phyloP scores from a whole-genome alignment of 1,139 yeast species.

The Taphrina flavorubra region DNA sequence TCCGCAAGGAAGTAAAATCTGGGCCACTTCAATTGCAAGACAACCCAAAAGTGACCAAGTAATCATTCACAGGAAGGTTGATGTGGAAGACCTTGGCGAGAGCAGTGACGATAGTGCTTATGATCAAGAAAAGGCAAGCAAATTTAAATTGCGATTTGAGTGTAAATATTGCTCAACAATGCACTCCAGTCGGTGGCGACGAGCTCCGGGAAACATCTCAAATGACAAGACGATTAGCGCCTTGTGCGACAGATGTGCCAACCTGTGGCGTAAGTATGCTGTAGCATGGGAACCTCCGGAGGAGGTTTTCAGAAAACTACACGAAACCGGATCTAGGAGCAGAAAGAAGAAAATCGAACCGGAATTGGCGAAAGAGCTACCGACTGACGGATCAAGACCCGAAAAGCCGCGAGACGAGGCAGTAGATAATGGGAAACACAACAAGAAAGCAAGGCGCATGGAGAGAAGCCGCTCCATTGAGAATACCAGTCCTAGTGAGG shows the following conservation, averaged over 20 bases:
- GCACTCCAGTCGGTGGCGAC: constrained; percentile 67
- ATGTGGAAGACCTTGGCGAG: constrained; percentile 61
- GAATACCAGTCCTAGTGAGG: constrained; percentile 41
- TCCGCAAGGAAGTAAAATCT: constrained; percentile 69
- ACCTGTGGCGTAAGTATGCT: constrained; percentile 89
- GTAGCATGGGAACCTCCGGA: constrained; percentile 84
- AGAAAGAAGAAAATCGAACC: constrained; percentile 70
- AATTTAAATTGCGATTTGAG: constrained; percentile 54
- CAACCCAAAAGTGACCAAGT: constrained; percentile 56
- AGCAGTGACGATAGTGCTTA: constrained; percentile 74
- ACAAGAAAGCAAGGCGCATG: constrained; percentile 18
- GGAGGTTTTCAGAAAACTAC: constrained; percentile 64
- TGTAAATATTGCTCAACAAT: constrained; percentile 71
- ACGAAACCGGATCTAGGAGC: constrained; percentile 57
- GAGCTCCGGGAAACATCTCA: constrained; percentile 66
- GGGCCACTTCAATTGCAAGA: constrained; percentile 85
- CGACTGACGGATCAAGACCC: constrained; percentile 40
- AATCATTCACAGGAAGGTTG: constrained; percentile 46
- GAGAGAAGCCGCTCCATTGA: constrained; percentile 65
- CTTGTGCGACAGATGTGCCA: constrained; percentile 83
- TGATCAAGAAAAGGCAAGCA: constrained; percentile 59
- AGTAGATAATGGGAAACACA: background rate
- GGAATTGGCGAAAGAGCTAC: constrained; percentile 69
- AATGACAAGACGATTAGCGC: constrained; percentile 57
- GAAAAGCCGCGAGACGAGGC: constrained; percentile 46